Base-by-base conservation (phyloP, 345 rosid genomes). In the Populus ilicifolia region DNA sequence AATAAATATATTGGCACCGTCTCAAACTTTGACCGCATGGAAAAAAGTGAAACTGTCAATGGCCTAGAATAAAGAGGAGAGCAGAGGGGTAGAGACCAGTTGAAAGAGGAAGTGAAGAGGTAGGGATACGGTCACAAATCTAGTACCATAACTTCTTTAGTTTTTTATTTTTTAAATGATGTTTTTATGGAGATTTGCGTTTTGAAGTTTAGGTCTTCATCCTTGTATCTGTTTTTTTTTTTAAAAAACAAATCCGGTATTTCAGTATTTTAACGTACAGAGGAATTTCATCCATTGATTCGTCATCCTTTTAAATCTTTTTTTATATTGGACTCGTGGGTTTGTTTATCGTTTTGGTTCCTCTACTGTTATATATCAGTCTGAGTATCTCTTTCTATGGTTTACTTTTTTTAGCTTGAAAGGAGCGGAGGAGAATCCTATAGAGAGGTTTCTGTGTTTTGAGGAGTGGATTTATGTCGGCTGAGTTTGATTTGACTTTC, bases 391-490 rank as follows among this genome's bases (percentile, higher is more conserved):
- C 65, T 33, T 1, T 23, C 29, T 27, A 8, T 23, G 1, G 30
- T 8, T 0, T 18, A 12, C 11, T 44, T 7, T 27, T 20, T 23
- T 33, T 5, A 50, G 67, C 39, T 72, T 35, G 17, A 8, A 69
- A 43, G 35, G 36, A 30, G 66, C 33, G 72, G 30, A n/a, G 72
- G 11, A 39, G 75, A 44, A 46, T 30, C 64, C 44, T 8, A 17
- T n/a, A 48, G 46, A n/a, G 75, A 64, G 52, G 50, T 20, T 56
- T 44, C 35, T 62, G 78, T 41, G 77, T 63, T 77, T 54, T 54
- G 82, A 62, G 67, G 30, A 74, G 91, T 69, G 85, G 88, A 88
- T 96, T 86, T 94, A 91, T 96, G 99, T 90, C 96, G 94, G 94
- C 91, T 89, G 87, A 80, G 76, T 86, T 82, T 89, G 90, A 80